Evolutionary conservation across 176 grass and related monocot genomes (phyloP), one percentile per base, ranked within the genome.

Genomic region (Triticum timopheevii): DNA sequence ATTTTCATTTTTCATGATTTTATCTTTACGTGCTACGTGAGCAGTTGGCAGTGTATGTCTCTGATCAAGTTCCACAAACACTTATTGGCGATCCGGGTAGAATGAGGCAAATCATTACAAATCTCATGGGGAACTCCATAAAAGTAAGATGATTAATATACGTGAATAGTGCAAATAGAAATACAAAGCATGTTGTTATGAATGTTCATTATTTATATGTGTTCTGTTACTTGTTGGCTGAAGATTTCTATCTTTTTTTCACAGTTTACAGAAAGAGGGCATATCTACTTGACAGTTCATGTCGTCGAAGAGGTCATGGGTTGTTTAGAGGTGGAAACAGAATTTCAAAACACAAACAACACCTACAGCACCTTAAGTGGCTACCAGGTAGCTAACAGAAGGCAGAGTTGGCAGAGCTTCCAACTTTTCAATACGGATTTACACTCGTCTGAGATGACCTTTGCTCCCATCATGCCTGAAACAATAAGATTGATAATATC

Each of bases 241-340:
- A 90, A 50, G 54, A 8, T 63, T 47, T 64, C 30, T 95, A 34
- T 91, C 65, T 78, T 80, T 71, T 79, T 83, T 3, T 47, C 65
- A 78, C 87, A 99, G 97, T 99, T 99, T 86, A 99, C 97, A 24
- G 92, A 97, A 49, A 93, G 47, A 80, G 97, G 97, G 40, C 97
- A 99, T 87, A 94, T 99, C 87, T 99, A 93, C 85, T 69, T 99
- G 89, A 99, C 94, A 31, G 97, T 99, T 83, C 97, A 96, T 94
- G 73, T 97, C 0, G 74, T 88, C 23, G 92, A 99, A 74, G 97
- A 99, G 83, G 83, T 93, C 33, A 80, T 89, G 63, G 44, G 45
- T 70, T 89, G 66, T 82, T 76, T 89, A 33, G 93, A 95, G 16
- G 79, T 83, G 59, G 92, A 94, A 83, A 96, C 38, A 0, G 89